These are phyloP conservation scores for Diaporthe sp. DNA, from an alignment of 2,329 filamentous ascomycete species.

Conservation along the genomic window DNA sequence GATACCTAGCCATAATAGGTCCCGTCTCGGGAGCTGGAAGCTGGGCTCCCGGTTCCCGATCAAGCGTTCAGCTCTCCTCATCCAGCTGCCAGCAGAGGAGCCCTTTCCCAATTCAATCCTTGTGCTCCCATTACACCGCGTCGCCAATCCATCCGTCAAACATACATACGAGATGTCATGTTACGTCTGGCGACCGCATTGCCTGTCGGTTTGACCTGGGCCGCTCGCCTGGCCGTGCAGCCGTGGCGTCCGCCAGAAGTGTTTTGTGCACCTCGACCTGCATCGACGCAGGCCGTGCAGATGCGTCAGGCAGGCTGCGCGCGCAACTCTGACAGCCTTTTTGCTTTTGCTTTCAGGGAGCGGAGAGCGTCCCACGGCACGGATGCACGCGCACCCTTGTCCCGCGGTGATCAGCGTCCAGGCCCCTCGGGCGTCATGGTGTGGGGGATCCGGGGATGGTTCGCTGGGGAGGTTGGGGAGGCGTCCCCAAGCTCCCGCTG, in stretches of 20 bases:
- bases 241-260: background rate
- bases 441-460: conserved; percentile 1
- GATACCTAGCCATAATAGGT: background rate
- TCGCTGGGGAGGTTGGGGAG: conserved; percentile 17
- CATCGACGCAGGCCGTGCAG: background rate
- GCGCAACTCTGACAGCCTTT: background rate
- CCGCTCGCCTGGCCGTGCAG: background rate
- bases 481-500: conserved; percentile 13
- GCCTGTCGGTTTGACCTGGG: background rate
- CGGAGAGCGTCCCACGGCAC: background rate
- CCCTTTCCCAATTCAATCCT: background rate
- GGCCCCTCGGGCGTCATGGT: background rate
- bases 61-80: background rate
- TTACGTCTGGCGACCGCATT: background rate
- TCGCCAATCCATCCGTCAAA: background rate
- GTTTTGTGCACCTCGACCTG: background rate
- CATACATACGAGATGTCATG: background rate
- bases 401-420: conserved; percentile 15
- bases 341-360: background rate
- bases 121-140: background rate
- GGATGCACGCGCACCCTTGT: conserved; percentile 14
- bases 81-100: background rate
- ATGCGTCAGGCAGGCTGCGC: background rate
- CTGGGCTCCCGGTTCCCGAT: background rate
- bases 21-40: background rate